phyloP scores from a whole-genome alignment of 176 grass and related monocot genomes.

The Microstegium vimineum region DNA sequence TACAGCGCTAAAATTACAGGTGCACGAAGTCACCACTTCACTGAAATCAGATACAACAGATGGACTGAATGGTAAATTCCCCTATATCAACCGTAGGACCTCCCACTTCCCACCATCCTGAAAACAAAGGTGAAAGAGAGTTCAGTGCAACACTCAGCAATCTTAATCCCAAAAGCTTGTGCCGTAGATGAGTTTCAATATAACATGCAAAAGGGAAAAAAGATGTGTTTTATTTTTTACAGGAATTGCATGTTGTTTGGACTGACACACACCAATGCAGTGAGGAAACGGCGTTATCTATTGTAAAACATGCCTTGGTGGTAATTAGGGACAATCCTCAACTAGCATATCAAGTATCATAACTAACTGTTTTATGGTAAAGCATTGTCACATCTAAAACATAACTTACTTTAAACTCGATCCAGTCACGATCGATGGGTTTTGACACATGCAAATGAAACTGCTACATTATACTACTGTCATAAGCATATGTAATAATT shows the following conservation, averaged over 20 bases:
- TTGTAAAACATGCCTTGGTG: background rate
- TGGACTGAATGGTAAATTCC: background rate
- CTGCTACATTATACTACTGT: background rate
- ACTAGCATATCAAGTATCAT: background rate
- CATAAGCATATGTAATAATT: background rate
- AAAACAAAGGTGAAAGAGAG: background rate
- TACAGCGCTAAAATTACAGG: background rate
- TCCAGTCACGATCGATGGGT: background rate
- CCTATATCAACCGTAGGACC: background rate
- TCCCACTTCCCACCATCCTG: constrained; percentile 25
- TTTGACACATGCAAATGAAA: background rate
- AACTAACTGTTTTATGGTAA: background rate
- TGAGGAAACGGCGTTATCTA: background rate
- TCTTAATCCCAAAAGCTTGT: background rate
- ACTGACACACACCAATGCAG: background rate
- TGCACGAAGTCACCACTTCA: background rate
- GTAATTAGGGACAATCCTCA: background rate
- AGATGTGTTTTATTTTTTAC: background rate
- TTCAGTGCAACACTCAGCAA: background rate
- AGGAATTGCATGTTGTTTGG: background rate
- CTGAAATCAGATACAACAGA: background rate
- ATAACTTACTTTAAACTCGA: background rate
- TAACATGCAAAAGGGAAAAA: background rate
- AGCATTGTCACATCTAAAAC: background rate
- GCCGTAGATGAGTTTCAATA: background rate